Evolutionary conservation across 225 moss, liverwort and hornwort species (phyloP), one percentile per base, ranked within the genome.

Genomic region (Pseudisothecium myosuroides): DNA sequence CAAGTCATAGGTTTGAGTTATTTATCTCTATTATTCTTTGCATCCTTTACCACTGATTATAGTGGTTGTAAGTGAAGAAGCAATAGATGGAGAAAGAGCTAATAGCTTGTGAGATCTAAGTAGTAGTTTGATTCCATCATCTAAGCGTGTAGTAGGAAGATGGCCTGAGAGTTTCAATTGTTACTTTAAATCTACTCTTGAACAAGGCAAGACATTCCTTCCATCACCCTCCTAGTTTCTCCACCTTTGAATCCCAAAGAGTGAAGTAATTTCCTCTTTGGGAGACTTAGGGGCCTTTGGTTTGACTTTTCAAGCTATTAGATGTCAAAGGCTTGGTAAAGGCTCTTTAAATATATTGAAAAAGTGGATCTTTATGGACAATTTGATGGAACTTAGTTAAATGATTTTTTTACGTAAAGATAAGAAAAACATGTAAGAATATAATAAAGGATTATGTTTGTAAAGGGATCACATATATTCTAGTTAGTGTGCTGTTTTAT

Each of bases 281-380:
- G 0, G 0, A 34, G 21, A 22, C 1, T 0, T 14, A 0, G 2
- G 2, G 50, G 14, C 2, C 9, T 37, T 54, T 0, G 0, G 0
- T 76, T 36, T 14, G 3, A 52, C 1, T 36, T 1, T 36, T 76
- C 1, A 54, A 54, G 2, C 32, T 49, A 50, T 12, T 21, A 50
- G 3, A 37, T 37, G 9, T 24, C 4, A 23, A 55, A 55, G 14
- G 52, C 14, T 54, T 36, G 6, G 14, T 19, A 5, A 34, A 50
- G 36, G 15, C 10, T 77, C 14, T 24, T 54, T 78, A 2, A 6
- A 36, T 54, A 9, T 23, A 9, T 0, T 37, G 1, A 2, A 37
- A 54, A 77, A 36, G 9, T 54, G 2, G 2, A 77, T 77, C 36
- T 0, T 54, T 54, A 23, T 8, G 0, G 5, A 54, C 2, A 15